Evolutionary conservation across 208 protist species (phyloP).

Genomic region (Wallacemonas sp.): DNA sequence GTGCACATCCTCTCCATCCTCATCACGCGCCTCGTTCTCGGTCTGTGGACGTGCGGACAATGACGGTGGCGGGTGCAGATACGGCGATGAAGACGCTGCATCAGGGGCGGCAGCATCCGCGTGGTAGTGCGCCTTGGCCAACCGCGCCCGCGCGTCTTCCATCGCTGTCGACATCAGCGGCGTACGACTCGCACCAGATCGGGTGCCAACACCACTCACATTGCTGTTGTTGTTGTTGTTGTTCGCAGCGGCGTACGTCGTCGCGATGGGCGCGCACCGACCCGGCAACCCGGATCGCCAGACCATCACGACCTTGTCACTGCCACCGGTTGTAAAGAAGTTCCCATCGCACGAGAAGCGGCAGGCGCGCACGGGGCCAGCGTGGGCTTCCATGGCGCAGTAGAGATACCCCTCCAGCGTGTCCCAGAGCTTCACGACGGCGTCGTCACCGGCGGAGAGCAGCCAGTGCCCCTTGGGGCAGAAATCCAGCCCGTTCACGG

Average conservation of each 20-base stretch:
- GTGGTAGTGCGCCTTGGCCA: not conserved
- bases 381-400: constrained; percentile 85
- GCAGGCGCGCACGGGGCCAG: constrained; percentile 56
- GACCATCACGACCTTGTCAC: constrained; percentile 76
- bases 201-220: not conserved
- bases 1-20: not conserved
- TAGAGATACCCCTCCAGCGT: constrained; percentile 78
- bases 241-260: constrained; percentile 5
- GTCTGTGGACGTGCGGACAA: no score
- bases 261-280: not conserved
- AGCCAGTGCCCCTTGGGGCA: constrained; percentile 79
- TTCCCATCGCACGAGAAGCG: constrained; percentile 52
- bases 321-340: constrained; percentile 71
- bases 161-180: not conserved
- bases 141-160: not conserved
- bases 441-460: constrained; percentile 77
- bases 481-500: constrained; percentile 73
- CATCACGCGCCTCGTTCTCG: not conserved
- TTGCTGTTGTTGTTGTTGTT: not conserved
- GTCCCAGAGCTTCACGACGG: constrained; percentile 85
- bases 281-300: constrained; percentile 75
- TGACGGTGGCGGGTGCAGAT: no score
- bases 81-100: no score
- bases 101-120: not conserved
- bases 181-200: no score